Percentiles rank a stretch among this genome's conserved stretches.
These are phyloP conservation scores for Centella asiatica DNA, from an alignment of 129 eudicot species.

Conservation along the genomic window DNA sequence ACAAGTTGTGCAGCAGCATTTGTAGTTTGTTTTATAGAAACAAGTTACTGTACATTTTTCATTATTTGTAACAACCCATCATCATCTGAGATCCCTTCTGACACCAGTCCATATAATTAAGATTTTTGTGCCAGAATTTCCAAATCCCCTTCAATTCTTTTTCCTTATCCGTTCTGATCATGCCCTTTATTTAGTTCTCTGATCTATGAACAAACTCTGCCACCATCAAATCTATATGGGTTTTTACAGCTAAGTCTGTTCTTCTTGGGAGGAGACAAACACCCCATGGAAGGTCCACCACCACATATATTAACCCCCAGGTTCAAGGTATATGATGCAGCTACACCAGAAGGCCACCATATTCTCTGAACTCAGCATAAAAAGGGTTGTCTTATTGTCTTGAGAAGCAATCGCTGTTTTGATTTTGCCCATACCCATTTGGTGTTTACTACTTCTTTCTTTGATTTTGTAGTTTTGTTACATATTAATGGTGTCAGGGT, in stretches of 20 bases:
- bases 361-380: slow-evolving; percentile 6
- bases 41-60: not conserved
- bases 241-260: slow-evolving; percentile 70
- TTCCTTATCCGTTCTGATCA: slow-evolving; percentile 30
- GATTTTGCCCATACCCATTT: slow-evolving; percentile 67
- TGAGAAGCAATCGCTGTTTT: slow-evolving; percentile 22
- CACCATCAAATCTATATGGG: slow-evolving; percentile 51
- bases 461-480: slow-evolving; percentile 18
- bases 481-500: slow-evolving; percentile 62
- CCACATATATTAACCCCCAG: slow-evolving; percentile 30
- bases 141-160: slow-evolving; percentile 37
- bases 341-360: slow-evolving; percentile 48
- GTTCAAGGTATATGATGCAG: slow-evolving; percentile 87
- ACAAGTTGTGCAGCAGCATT: not conserved
- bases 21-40: not conserved
- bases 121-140: slow-evolving; percentile 41
- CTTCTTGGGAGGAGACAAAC: slow-evolving; percentile 39
- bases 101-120: slow-evolving; percentile 13
- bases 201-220: slow-evolving; percentile 70
- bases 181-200: slow-evolving; percentile 13
- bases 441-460: slow-evolving; percentile 20
- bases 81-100: slow-evolving; percentile 21
- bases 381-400: slow-evolving; percentile 34
- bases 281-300: slow-evolving; percentile 51
- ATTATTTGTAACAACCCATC: slow-evolving; percentile 20